Conservation (phyloP, 768 basidiomycete genomes). For the Harrya chromipes region DNA sequence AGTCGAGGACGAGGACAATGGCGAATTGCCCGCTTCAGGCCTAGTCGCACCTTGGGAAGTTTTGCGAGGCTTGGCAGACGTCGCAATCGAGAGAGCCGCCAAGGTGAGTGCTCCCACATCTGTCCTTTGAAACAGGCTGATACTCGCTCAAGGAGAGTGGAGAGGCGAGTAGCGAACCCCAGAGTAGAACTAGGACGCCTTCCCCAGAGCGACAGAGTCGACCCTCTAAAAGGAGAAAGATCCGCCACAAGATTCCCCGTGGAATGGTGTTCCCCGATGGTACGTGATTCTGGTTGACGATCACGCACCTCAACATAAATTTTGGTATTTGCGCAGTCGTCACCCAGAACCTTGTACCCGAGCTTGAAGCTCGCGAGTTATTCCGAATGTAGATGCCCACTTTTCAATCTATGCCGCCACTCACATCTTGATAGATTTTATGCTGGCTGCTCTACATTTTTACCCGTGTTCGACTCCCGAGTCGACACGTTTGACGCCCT, state of each 20-base stretch:
- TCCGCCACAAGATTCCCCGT: slow-evolving; percentile 56
- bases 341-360: slow-evolving; percentile 75
- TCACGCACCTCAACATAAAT: slow-evolving; percentile 1
- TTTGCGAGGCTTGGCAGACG: slow-evolving; percentile 74
- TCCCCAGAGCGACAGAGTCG: slow-evolving; percentile 68
- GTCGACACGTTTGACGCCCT: slow-evolving; percentile 86
- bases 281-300: slow-evolving; percentile 26
- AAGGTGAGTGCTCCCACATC: slow-evolving; percentile 48
- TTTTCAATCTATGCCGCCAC: slow-evolving; percentile 9
- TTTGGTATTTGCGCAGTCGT: slow-evolving; percentile 53
- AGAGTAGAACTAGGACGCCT: slow-evolving; percentile 69
- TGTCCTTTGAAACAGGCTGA: slow-evolving; percentile 7
- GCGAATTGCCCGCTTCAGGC: slow-evolving; percentile 76
- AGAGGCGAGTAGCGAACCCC: slow-evolving; percentile 65
- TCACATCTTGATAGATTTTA: slow-evolving; percentile 61
- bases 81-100: slow-evolving; percentile 73
- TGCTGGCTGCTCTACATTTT: slow-evolving; percentile 87
- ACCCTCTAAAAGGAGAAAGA: slow-evolving; percentile 70
- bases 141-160: slow-evolving; percentile 60
- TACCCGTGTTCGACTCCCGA: slow-evolving; percentile 81
- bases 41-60: slow-evolving; percentile 89
- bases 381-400: slow-evolving; percentile 64
- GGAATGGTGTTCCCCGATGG: slow-evolving; percentile 76
- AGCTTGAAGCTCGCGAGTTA: slow-evolving; percentile 80
- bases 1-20: slow-evolving; percentile 77